A percentile compares a stretch with the other conserved stretches of the same genome.
Evolutionary conservation across 495 filamentous ascomycete genomes (phyloP).

Genomic region (Sphaerosporella brunnea): DNA sequence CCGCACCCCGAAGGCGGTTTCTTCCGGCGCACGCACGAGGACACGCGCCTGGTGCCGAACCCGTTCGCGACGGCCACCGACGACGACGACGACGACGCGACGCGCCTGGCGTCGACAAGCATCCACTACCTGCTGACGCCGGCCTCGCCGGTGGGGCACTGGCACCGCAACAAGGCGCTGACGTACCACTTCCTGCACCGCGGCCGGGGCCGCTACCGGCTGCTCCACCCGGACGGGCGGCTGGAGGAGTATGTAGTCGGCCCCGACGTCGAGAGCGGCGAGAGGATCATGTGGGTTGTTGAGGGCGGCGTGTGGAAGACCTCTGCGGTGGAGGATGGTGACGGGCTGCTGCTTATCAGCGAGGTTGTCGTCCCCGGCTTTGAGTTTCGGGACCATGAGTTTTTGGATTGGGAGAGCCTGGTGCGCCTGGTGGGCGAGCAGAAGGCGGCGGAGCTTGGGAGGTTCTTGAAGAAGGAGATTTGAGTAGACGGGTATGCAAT

Average conservation of each 20-base stretch:
- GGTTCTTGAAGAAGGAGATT: background rate
- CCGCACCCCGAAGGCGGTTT: slow-evolving; percentile 49
- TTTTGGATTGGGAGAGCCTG: slow-evolving; percentile 33
- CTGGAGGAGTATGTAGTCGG: slow-evolving; percentile 49
- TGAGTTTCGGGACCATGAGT: slow-evolving; percentile 47
- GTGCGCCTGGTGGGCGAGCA: slow-evolving; percentile 32
- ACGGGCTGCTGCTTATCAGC: slow-evolving; percentile 43
- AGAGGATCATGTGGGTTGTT: slow-evolving; percentile 50
- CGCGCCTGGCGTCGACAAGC: slow-evolving; percentile 32
- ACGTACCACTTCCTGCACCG: slow-evolving; percentile 45
- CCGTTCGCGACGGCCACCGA: slow-evolving; percentile 29
- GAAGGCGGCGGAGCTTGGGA: background rate
- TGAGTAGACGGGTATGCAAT: no score
- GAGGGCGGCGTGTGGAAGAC: slow-evolving; percentile 48
- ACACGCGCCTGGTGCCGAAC: slow-evolving; percentile 33
- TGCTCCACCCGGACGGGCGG: slow-evolving; percentile 38
- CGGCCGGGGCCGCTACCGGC: slow-evolving; percentile 42
- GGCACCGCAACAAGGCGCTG: slow-evolving; percentile 42
- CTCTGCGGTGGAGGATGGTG: slow-evolving; percentile 34
- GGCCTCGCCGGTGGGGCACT: slow-evolving; percentile 34
- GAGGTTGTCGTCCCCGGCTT: slow-evolving; percentile 53
- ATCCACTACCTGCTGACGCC: slow-evolving; percentile 50
- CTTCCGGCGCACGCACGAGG: slow-evolving; percentile 44
- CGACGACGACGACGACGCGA: slow-evolving; percentile 10
- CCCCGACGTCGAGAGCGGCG: slow-evolving; percentile 35